Conservation (phyloP, 176 grass and related monocot genomes). For the Aegilops sharonensis region DNA sequence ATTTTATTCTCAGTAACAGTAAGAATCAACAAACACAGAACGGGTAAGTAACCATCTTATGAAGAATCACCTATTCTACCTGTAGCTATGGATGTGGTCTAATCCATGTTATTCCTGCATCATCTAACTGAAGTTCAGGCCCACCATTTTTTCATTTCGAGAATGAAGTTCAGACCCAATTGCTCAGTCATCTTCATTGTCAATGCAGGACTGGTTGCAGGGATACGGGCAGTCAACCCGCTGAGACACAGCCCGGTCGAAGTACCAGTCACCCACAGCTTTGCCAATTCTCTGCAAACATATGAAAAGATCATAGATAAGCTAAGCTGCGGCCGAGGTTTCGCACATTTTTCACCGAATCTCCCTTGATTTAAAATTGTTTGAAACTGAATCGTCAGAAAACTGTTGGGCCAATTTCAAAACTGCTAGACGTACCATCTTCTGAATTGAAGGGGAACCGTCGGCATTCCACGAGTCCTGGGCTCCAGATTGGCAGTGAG, state of each 20-base stretch:
- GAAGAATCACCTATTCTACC: slow-evolving; percentile 3
- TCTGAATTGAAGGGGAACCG: slow-evolving; percentile 59
- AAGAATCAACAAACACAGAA: not conserved
- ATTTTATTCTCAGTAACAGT: not conserved
- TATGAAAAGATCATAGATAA: not conserved
- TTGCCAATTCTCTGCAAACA: slow-evolving; percentile 70
- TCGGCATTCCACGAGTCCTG: slow-evolving; percentile 59
- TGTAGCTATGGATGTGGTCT: not conserved
- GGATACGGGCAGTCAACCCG: slow-evolving; percentile 72
- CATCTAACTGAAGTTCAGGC: not conserved
- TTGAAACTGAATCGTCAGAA: not conserved
- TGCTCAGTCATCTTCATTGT: slow-evolving; percentile 56
- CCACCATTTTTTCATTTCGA: not conserved
- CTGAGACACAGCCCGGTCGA: slow-evolving; percentile 34
- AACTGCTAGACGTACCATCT: slow-evolving; percentile 44
- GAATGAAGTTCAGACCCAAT: not conserved
- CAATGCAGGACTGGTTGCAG: slow-evolving; percentile 81
- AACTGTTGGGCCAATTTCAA: not conserved
- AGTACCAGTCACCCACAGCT: slow-evolving; percentile 83
- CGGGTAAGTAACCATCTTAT: not conserved
- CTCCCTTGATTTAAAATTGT: not conserved
- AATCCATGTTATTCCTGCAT: not conserved
- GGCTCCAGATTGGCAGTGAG: slow-evolving; percentile 83
- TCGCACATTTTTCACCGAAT: not conserved
- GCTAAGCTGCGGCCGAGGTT: not conserved